phyloP scores from a whole-genome alignment of 345 rosid species.

The Euphorbia peplus region DNA sequence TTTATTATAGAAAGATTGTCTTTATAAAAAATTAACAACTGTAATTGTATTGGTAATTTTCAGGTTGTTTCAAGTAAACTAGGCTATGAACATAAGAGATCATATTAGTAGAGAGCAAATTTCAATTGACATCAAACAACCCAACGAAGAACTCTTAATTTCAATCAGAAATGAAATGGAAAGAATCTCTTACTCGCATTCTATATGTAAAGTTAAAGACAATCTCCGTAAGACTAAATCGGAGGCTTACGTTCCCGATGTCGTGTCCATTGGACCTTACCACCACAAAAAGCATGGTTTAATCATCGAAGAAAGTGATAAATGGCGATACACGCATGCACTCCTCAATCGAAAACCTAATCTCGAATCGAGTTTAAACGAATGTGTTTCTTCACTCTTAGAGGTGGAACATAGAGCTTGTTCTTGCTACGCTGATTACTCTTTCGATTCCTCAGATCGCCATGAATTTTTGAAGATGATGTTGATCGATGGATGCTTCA shows the following conservation, averaged over 20 bases:
- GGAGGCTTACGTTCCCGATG: slow-evolving; percentile 26
- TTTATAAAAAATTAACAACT: too few relatives aligned
- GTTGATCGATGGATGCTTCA: slow-evolving; percentile 49
- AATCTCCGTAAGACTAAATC: slow-evolving; percentile 2
- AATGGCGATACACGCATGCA: slow-evolving; percentile 44
- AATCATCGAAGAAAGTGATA: slow-evolving; percentile 31
- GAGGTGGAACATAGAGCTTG: slow-evolving; percentile 42
- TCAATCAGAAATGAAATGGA: slow-evolving; percentile 40
- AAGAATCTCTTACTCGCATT: slow-evolving; percentile 21
- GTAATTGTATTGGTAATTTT: neutral
- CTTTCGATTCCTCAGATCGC: neutral
- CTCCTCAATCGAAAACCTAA: slow-evolving; percentile 39
- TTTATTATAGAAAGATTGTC: too few relatives aligned
- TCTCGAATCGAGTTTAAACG: slow-evolving; percentile 34
- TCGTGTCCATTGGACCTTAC: slow-evolving; percentile 48
- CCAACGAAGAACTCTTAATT: slow-evolving; percentile 21
- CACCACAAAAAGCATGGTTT: slow-evolving; percentile 2
- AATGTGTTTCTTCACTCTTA: slow-evolving; percentile 33
- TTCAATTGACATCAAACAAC: slow-evolving; percentile 25
- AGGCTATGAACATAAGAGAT: neutral
- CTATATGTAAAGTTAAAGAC: slow-evolving; percentile 29
- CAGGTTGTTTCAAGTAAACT: slow-evolving; percentile 9
- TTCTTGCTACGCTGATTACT: slow-evolving; percentile 25
- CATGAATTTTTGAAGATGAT: slow-evolving; percentile 42
- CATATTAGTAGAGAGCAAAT: slow-evolving; percentile 18